Evolutionary conservation across 768 basidiomycete genomes (phyloP).

Genomic region (Phaffia tasmanica): DNA sequence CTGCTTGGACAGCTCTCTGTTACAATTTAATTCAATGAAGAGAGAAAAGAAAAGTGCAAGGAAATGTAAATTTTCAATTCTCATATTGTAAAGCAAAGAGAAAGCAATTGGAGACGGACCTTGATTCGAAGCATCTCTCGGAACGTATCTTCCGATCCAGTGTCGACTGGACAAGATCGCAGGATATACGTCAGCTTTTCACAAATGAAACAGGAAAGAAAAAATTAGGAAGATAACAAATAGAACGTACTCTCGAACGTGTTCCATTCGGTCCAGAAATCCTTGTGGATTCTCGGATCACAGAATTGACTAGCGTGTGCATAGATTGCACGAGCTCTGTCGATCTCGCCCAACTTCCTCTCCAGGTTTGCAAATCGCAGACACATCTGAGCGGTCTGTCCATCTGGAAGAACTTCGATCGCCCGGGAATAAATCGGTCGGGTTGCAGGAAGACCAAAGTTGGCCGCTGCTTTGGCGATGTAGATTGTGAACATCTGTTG

Average conservation of each 20-base stretch:
- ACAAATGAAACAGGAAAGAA: neutral
- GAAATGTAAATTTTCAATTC: too few species aligned
- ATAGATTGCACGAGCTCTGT: conserved; percentile 89
- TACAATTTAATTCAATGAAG: conserved; percentile 54
- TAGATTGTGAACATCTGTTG: conserved; percentile 87
- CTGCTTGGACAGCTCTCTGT: conserved; percentile 82
- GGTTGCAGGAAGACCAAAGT: conserved; percentile 91
- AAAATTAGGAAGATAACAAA: neutral
- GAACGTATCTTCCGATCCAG: conserved; percentile 98
- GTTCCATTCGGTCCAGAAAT: conserved; percentile 97
- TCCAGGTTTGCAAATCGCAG: conserved; percentile 89
- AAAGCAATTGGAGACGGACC: neutral
- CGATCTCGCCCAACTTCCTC: conserved; percentile 96
- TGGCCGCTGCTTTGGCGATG: conserved; percentile 90
- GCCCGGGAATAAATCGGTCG: conserved; percentile 93
- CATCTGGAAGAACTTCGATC: conserved; percentile 81
- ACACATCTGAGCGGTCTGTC: conserved; percentile 95
- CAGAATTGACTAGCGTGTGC: conserved; percentile 98
- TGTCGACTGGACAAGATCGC: conserved; percentile 53
- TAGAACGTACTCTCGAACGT: conserved; percentile 59
- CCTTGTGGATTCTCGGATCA: conserved; percentile 72
- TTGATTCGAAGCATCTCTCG: conserved; percentile 40
- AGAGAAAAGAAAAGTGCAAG: too few species aligned
- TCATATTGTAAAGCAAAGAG: conserved; percentile 68
- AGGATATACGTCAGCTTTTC: neutral